Evolutionary conservation across 2,329 filamentous ascomycete genomes (phyloP), one percentile per base, ranked within the genome.

Genomic region (Penicillium sp.): DNA sequence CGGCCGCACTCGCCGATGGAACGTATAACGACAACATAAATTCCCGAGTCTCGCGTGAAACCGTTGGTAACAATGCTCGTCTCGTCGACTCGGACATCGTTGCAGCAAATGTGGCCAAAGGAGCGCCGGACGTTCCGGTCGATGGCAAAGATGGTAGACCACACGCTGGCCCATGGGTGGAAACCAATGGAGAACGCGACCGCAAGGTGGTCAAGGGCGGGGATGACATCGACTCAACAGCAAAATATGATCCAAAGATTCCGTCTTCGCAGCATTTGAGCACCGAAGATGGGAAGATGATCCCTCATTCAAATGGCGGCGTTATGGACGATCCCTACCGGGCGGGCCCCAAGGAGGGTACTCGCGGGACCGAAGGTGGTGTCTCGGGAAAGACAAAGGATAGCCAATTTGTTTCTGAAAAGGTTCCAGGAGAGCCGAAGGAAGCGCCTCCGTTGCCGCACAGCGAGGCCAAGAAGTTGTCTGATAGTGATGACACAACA

Each of bases 111-210:
- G 61, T 61, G 54, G 68, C 66, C 2, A 75, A 78, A 60, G 85
- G 84, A 49, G 87, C 85, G 48, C 92, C 92, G 71, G 88, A 94
- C 77, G 90, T 89, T 52, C 93, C 93, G 0, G 88, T 97, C 18
- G 94, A 97, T 71, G 92, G 92, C 43, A 88, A 89, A 65, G 94
- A 97, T 76, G 94, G 94, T 45, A 94, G 92, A 76, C 94, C 94
- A 44, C 93, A 97, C 70, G 85, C 88, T 18, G 94, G 94, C 1
- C 94, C 94, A 2, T 87, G 83, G 67, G 76, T 81, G 43, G 78
- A 80, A 59, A 79, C 77, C 5, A 73, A 62, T 40, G 76, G 77
- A 22, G 77, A 79, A 29, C 70, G 78, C 49, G 77, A 79, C 56
- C 72, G 75, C 55, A 79, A 79, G 57, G 64, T 70, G 59, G 53